These are phyloP conservation scores for Wickerhamiella sergipiensis DNA, from an alignment of 805 yeast species.

Conservation along the genomic window DNA sequence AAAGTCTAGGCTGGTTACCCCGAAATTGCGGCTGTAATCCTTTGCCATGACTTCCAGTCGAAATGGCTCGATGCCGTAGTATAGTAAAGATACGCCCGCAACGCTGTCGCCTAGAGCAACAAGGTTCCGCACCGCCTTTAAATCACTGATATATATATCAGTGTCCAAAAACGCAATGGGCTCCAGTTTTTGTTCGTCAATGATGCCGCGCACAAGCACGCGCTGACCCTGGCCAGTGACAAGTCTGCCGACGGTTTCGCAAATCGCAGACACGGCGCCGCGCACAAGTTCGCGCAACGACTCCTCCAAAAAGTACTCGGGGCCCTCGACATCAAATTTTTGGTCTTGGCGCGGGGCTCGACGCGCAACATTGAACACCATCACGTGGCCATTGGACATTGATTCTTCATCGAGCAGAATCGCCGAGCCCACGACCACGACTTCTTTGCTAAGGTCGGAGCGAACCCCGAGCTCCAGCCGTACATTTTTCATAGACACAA, in stretches of 20 bases:
- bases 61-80: slow-evolving; percentile 92
- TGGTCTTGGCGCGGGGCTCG: slow-evolving; percentile 66
- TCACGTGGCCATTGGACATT: slow-evolving; percentile 65
- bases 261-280: slow-evolving; percentile 70
- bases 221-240: slow-evolving; percentile 81
- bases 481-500: slow-evolving; percentile 42
- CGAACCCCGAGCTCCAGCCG: slow-evolving; percentile 30
- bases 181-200: slow-evolving; percentile 70
- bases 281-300: slow-evolving; percentile 45
- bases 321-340: slow-evolving; percentile 26
- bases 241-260: slow-evolving; percentile 73
- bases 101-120: slow-evolving; percentile 69
- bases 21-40: slow-evolving; percentile 62
- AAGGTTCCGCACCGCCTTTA: slow-evolving; percentile 72
- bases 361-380: slow-evolving; percentile 28
- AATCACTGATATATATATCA: slow-evolving; percentile 63
- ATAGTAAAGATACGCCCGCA: slow-evolving; percentile 66
- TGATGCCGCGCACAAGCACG: slow-evolving; percentile 62
- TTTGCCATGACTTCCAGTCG: slow-evolving; percentile 68
- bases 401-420: slow-evolving; percentile 65
- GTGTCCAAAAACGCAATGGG: slow-evolving; percentile 91
- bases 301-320: not conserved
- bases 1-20: slow-evolving; percentile 51
- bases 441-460: slow-evolving; percentile 38
- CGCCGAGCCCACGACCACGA: slow-evolving; percentile 69